phyloP scores from a whole-genome alignment of 1,139 yeast genomes.

The Arxiozyma slooffiae region DNA sequence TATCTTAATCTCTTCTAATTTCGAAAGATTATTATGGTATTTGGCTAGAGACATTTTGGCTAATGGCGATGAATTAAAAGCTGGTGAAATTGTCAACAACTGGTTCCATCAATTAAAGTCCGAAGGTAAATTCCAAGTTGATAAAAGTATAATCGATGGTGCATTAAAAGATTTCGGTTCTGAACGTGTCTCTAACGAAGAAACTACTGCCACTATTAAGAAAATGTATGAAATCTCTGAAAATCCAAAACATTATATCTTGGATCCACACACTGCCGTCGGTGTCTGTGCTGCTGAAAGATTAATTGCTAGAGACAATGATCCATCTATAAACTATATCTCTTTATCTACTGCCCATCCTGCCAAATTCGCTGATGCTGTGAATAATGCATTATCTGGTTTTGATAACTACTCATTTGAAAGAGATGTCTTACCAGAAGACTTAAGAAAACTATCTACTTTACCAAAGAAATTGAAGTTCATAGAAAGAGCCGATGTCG shows the following conservation, averaged over 20 bases:
- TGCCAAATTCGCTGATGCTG: slow-evolving; percentile 95
- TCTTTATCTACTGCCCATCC: slow-evolving; percentile 97
- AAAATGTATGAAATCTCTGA: slow-evolving; percentile 43
- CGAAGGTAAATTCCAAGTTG: slow-evolving; percentile 66
- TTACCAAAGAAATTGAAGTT: slow-evolving; percentile 69
- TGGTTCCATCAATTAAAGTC: slow-evolving; percentile 79
- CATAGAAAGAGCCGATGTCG: slow-evolving; percentile 65
- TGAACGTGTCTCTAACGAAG: slow-evolving; percentile 67
- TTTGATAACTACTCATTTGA: slow-evolving; percentile 75
- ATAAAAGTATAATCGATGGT: slow-evolving; percentile 50
- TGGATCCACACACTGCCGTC: slow-evolving; percentile 95
- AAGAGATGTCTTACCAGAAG: slow-evolving; percentile 78
- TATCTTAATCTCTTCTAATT: slow-evolving; percentile 85
- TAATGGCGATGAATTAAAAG: slow-evolving; percentile 50
- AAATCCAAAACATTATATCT: slow-evolving; percentile 61
- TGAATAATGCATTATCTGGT: slow-evolving; percentile 61
- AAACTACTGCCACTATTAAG: slow-evolving; percentile 70
- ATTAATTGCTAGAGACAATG: slow-evolving; percentile 43
- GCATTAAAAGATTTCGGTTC: slow-evolving; percentile 68
- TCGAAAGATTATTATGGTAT: slow-evolving; percentile 94
- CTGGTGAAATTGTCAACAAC: slow-evolving; percentile 58
- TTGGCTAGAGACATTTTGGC: slow-evolving; percentile 62
- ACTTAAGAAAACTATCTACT: slow-evolving; percentile 59
- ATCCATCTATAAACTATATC: slow-evolving; percentile 44
- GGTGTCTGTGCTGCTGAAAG: slow-evolving; percentile 75